Conservation (phyloP, 768 basidiomycete species). For the Boletus pseudo-olivaceus region DNA sequence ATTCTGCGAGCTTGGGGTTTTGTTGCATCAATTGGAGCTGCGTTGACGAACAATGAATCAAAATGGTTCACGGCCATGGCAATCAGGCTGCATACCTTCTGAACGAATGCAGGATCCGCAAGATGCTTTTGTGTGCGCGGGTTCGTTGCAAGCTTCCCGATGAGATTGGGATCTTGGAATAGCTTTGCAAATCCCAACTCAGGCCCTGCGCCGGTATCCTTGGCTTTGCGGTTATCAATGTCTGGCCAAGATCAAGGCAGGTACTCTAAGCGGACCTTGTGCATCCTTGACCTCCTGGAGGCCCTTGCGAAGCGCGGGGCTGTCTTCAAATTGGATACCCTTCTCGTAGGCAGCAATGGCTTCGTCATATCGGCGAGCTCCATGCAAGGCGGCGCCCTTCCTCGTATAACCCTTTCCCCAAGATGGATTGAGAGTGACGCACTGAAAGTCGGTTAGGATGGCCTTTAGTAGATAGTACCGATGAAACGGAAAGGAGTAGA, state of each 20-base stretch:
- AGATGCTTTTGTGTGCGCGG: slow-evolving; percentile 83
- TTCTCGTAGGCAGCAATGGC: slow-evolving; percentile 81
- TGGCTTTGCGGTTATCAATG: slow-evolving; percentile 24
- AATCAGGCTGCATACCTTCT: slow-evolving; percentile 42
- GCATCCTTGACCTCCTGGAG: slow-evolving; percentile 86
- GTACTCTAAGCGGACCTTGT: slow-evolving; percentile 48
- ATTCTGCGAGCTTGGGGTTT: slow-evolving; percentile 62
- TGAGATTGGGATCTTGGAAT: slow-evolving; percentile 80
- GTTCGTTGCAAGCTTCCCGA: slow-evolving; percentile 82
- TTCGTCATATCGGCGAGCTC: slow-evolving; percentile 71
- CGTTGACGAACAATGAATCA: background rate
- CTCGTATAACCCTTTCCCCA: slow-evolving; percentile 92
- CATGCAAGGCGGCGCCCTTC: slow-evolving; percentile 92
- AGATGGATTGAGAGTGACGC: slow-evolving; percentile 69
- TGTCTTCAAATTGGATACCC: slow-evolving; percentile 81
- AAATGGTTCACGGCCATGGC: background rate
- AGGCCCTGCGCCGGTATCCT: slow-evolving; percentile 37
- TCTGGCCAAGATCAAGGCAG: background rate
- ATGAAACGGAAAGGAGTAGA: background rate
- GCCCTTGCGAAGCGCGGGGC: slow-evolving; percentile 79
- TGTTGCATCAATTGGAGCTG: slow-evolving; percentile 66
- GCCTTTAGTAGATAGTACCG: slow-evolving; percentile 2
- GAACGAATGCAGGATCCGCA: slow-evolving; percentile 77
- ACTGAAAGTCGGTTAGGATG: slow-evolving; percentile 41
- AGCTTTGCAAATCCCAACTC: slow-evolving; percentile 66